Evolutionary conservation across 805 yeast species (phyloP), one percentile per base, ranked within the genome.

Genomic region (Cyberlindnera maclurae): DNA sequence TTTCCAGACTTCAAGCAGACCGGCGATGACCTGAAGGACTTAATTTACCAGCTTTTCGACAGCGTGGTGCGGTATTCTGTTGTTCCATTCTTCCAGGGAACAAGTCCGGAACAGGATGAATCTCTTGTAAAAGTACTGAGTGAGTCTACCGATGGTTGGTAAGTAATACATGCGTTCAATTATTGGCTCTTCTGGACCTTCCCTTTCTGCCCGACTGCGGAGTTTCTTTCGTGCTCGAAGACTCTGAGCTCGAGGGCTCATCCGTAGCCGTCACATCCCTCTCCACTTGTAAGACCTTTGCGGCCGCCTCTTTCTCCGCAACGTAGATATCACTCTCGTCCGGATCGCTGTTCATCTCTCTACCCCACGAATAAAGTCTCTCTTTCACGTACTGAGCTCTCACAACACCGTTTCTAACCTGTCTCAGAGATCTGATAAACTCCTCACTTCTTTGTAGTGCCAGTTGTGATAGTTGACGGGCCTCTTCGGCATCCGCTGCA

Each of bases 1-100:
- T 93, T 82, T 55, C 98, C 98, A 1, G 98, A 93, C 57, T 93
- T 93, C 64, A 88, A 87, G 54, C 98, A 93, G 62, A 93, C 97
- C 0, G 98, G 98, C 13, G 73, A 65, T 12, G 82, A 73, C 7
- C 65, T 90, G 50, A 83, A 82, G 53, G 65, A 50, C 2, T 52
- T 87, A 16, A 83, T 93, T 24, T 68, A 70, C 45, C 82, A 72
- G 27, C 64, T 89, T 32, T 83, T 89, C 51, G 77, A 72, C 20
- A 70, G 70, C 10, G 73, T 77, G 0, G 73, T 76, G 1, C 51
- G 59, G 4, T 57, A 61, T 8, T 67, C 72, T 9, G 74, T 81
- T 26, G 62, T 53, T 10, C 83, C 85, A 4, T 67, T 73, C 49
- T 55, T 74, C 29, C 48, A 39, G 15, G 41, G 47, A 2, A 42